Conservation (phyloP, 1,139 yeast species). For the Magnusiomyces ingens region DNA sequence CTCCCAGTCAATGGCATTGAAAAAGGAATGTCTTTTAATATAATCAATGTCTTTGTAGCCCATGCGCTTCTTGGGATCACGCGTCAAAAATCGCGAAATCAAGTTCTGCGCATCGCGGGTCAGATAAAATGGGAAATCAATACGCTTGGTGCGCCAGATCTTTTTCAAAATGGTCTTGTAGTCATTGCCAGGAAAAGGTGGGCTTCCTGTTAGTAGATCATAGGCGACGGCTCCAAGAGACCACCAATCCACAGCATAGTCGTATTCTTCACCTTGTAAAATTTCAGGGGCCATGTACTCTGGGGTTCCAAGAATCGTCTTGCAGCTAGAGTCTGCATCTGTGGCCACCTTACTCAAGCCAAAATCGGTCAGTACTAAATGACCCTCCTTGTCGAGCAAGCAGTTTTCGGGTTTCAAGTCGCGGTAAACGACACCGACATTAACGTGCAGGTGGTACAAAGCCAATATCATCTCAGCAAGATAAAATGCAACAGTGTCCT, state of each 20-base stretch:
- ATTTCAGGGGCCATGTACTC: constrained; percentile 98
- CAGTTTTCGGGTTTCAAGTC: constrained; percentile 95
- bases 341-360: constrained; percentile 74
- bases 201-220: constrained; percentile 84
- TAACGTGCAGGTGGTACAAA: constrained; percentile 69
- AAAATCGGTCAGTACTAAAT: constrained; percentile 82
- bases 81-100: constrained; percentile 61
- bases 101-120: constrained; percentile 83
- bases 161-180: constrained; percentile 77
- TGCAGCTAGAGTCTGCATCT: constrained; percentile 43
- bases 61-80: constrained; percentile 68
- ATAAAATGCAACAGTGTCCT: constrained; percentile 71
- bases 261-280: constrained; percentile 76
- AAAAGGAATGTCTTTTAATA: constrained; percentile 67
- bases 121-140: constrained; percentile 74
- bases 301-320: constrained; percentile 85
- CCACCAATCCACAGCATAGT: constrained; percentile 94
- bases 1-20: constrained; percentile 75
- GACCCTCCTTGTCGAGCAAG: constrained; percentile 69
- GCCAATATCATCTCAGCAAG: constrained; percentile 86
- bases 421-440: constrained; percentile 78
- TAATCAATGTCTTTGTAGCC: constrained; percentile 60
- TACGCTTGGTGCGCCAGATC: constrained; percentile 60
- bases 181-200: constrained; percentile 90
- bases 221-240: constrained; percentile 85